Base-by-base conservation (phyloP, 73 alveolate species). In the Blepharisma stoltei region DNA sequence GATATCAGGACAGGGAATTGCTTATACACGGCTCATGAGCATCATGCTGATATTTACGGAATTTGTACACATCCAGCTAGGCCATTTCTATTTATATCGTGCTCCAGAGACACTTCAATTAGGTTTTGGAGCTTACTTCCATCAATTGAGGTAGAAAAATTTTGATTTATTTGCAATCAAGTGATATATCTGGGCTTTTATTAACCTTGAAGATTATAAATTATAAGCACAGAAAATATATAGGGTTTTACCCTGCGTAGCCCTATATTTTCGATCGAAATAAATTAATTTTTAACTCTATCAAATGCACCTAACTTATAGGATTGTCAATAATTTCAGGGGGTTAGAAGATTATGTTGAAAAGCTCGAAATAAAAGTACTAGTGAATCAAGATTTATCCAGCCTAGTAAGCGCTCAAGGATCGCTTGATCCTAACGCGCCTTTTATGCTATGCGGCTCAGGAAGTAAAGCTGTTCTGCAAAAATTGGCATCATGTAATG, bases 31-130 rank as follows among this genome's bases (percentile, higher is more conserved):
- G 76, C 88, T 41, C 66, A 54, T 0, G 91, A 77, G 27, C 97
- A 92, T 71, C 79, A 90, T 54, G 92, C 95, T 75, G 97, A 92
- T 86, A 87, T 92, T 73, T 92, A 92, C 85, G 95, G 96, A 7
- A 55, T 92, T 27, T 86, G 89, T 77, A 69, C 86, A 49, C 92
- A 89, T 80, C 84, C 82, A 37, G 80, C 79, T 6, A 76, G 92
- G 70, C 95, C 96, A 44, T 89, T 88, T 83, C 81, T 89, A 48
- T 89, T 84, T 76, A 89, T 86, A 4, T 83, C 97, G 23, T 86
- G 93, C 4, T 92, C 97, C 5, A 60, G 96, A 52, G 97, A 92
- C 78, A 86, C 94, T 44, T 77, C 97, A 11, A 81, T 92, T 47
- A 53, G 92, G 41, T 76, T 86, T 46, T 86, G 89, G 83, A 78